Base-by-base conservation (phyloP, 176 grass and related monocot genomes). In the Juncus effusus region DNA sequence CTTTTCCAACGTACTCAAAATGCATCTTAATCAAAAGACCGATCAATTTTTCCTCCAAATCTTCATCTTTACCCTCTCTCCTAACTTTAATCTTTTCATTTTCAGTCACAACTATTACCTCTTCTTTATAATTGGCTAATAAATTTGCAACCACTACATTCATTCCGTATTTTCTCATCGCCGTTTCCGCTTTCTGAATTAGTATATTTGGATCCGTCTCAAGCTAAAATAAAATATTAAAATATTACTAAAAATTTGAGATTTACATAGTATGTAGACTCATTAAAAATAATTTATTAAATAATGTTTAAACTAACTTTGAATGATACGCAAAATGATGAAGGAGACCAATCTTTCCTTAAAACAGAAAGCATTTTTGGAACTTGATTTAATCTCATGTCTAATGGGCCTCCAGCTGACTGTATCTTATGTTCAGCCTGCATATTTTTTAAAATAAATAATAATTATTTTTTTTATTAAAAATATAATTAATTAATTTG, bases 401-500 rank as follows among this genome's bases (percentile, higher is more conserved):
- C 92, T 13, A 86, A 51, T 13, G 92, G 92, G 16, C 92, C 87
- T 78, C 80, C 74, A 3, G 84, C 82, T 66, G 92, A 96, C 70
- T 96, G 82, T 64, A 96, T 91, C 77, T 96, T 96, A 88, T 96
- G 92, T 78, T 96, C 77, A 62, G 84, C 82, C 92, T 96, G 68
- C 51, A 62, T 3, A 58, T 75, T 16, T 16, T 9, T 6, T 47
- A 47, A 47, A 47, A 6, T 47, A 47, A 9, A 9, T 28, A 28
- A 28, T 28, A 1, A 28, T 28, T 28, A 28, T 28, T 47, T 47
- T 47, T 47, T 47, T 47, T 47, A 6, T 47, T 47, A 47, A 6
- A 47, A 47, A 47, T 47, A 47, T 47, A 9, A 47, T 5, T 6
- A 47, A 47, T 6, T 47, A 57, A 57, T 16, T 13, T 57, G 54